phyloP scores from a whole-genome alignment of 176 grass and related monocot genomes.

The Otatea glauca region DNA sequence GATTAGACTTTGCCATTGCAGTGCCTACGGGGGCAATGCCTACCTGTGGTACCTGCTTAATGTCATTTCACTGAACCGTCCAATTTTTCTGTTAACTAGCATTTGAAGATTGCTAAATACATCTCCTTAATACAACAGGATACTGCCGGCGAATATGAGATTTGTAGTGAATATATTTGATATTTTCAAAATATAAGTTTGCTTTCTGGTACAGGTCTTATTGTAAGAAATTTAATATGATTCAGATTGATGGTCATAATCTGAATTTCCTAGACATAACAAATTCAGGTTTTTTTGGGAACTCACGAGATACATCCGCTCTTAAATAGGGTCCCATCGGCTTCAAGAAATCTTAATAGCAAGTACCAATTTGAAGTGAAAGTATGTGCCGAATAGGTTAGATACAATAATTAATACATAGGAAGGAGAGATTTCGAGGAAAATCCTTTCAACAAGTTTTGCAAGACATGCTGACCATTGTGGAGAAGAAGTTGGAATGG shows the following conservation, averaged over 20 bases:
- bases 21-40: too few species aligned
- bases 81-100: background rate
- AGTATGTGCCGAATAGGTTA: too few species aligned
- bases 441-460: background rate
- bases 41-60: too few species aligned
- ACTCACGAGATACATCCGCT: too few species aligned
- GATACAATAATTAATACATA: constrained; percentile 21
- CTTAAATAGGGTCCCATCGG: too few species aligned
- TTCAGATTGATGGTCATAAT: background rate
- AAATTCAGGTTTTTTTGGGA: too few species aligned
- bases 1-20: constrained; percentile 10
- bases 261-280: too few species aligned
- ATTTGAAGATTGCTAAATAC: background rate
- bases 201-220: background rate
- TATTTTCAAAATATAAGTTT: background rate
- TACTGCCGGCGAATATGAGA: background rate
- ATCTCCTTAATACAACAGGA: constrained; percentile 17
- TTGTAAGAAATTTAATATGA: background rate
- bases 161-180: background rate
- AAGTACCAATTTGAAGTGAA: too few species aligned
- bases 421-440: background rate
- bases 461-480: too few species aligned
- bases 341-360: too few species aligned
- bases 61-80: too few species aligned
- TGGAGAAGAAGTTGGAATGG: too few species aligned